phyloP scores from a whole-genome alignment of 2,329 filamentous ascomycete species.

The Waltergamsia citrina region DNA sequence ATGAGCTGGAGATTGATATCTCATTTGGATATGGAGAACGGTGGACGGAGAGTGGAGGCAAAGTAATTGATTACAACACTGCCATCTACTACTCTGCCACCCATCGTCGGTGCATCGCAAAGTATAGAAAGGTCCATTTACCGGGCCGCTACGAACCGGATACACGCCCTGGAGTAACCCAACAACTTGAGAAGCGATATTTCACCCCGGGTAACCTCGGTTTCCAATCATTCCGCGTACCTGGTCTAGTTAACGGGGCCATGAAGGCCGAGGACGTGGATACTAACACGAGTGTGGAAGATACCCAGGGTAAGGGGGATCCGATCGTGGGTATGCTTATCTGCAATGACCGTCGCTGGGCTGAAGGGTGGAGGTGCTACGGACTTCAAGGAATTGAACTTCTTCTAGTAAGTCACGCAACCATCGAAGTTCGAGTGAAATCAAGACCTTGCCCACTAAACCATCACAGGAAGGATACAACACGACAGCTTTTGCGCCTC shows the following conservation, averaged over 20 bases:
- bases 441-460: conserved; percentile 5
- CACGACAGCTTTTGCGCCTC: conserved; percentile 35
- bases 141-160: conserved; percentile 43
- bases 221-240: conserved; percentile 41
- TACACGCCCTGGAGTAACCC: conserved; percentile 32
- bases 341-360: conserved; percentile 45
- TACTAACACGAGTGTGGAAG: neutral
- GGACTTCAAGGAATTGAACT: conserved; percentile 30
- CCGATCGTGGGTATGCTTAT: conserved; percentile 46
- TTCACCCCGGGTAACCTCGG: conserved; percentile 42
- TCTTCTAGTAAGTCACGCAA: conserved; percentile 8
- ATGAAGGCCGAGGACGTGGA: conserved; percentile 17
- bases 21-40: conserved; percentile 41
- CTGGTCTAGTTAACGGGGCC: conserved; percentile 25
- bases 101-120: conserved; percentile 29
- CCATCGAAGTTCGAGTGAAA: neutral
- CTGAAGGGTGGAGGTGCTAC: conserved; percentile 41
- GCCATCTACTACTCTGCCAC: conserved; percentile 37
- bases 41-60: conserved; percentile 23
- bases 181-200: conserved; percentile 47
- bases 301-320: conserved; percentile 25
- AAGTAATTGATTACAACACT: conserved; percentile 32
- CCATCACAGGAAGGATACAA: conserved; percentile 33
- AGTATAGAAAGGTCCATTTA: conserved; percentile 46
- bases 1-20: conserved; percentile 37